Conservation (phyloP, 2,329 filamentous ascomycete genomes). For the Penicillium sp. region DNA sequence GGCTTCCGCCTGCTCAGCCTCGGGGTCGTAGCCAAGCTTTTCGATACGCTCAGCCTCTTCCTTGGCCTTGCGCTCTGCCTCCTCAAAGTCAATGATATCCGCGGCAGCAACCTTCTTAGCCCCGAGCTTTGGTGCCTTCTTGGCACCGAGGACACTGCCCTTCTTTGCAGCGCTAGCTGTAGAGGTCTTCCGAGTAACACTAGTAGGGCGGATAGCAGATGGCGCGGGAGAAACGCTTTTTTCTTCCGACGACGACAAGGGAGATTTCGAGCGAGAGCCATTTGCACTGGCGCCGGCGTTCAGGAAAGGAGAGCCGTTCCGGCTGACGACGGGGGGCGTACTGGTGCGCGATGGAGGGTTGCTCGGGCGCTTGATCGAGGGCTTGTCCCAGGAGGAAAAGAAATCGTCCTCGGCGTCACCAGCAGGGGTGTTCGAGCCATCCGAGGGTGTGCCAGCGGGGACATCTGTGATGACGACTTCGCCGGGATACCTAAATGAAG, state of each 20-base stretch:
- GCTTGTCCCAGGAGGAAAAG: slow-evolving; percentile 99
- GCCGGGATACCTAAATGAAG: slow-evolving; percentile 64
- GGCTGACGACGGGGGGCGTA: slow-evolving; percentile 76
- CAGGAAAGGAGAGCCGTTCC: slow-evolving; percentile 87
- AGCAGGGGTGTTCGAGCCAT: slow-evolving; percentile 71
- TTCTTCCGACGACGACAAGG: slow-evolving; percentile 61
- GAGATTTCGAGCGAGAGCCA: slow-evolving; percentile 77
- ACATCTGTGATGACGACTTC: slow-evolving; percentile 83
- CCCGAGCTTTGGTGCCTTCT: slow-evolving; percentile 79
- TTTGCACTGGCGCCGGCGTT: slow-evolving; percentile 67
- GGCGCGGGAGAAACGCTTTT: slow-evolving; percentile 55
- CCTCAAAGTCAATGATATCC: slow-evolving; percentile 90
- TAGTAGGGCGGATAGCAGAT: slow-evolving; percentile 68
- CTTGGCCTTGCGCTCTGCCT: slow-evolving; percentile 93
- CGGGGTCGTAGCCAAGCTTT: slow-evolving; percentile 91
- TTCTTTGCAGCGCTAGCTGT: slow-evolving; percentile 68
- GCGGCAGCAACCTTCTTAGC: slow-evolving; percentile 80
- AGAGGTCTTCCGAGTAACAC: slow-evolving; percentile 75
- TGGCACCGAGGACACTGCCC: slow-evolving; percentile 78
- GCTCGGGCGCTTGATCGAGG: slow-evolving; percentile 90
- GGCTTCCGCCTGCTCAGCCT: slow-evolving; percentile 66
- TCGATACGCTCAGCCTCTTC: slow-evolving; percentile 95
- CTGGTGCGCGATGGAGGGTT: slow-evolving; percentile 87
- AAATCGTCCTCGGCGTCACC: slow-evolving; percentile 87
- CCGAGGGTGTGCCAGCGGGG: slow-evolving; percentile 56